These are phyloP conservation scores for Cyanidioschyzon merolae DNA, from an alignment of 23 red algal species.

Conservation along the genomic window DNA sequence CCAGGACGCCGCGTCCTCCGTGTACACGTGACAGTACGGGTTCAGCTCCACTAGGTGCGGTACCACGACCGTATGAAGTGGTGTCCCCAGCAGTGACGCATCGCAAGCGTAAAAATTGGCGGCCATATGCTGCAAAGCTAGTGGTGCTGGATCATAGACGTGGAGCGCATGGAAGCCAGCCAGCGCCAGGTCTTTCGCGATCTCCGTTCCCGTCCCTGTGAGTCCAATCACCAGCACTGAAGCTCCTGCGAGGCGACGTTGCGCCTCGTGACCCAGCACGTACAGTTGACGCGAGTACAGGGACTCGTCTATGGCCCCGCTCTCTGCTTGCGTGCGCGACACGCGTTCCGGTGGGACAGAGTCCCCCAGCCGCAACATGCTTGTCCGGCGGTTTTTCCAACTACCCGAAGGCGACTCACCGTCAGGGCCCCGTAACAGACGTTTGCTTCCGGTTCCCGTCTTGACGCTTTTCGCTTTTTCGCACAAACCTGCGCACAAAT, in stretches of 20 bases:
- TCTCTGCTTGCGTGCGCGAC: background rate
- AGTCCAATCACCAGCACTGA: slow-evolving; percentile 72
- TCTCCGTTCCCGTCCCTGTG: slow-evolving; percentile 75
- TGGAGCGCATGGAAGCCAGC: slow-evolving; percentile 74
- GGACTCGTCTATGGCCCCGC: slow-evolving; percentile 67
- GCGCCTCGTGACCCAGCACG: slow-evolving; percentile 89
- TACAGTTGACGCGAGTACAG: slow-evolving; percentile 99
- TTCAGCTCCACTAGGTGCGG: slow-evolving; percentile 55
- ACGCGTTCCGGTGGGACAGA: background rate
- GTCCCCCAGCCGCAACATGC: background rate
- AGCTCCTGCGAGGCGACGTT: slow-evolving; percentile 66
- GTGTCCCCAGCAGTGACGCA: slow-evolving; percentile 29
- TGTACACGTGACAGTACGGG: slow-evolving; percentile 58
- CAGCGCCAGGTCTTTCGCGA: slow-evolving; percentile 93
- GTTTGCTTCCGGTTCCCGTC: background rate
- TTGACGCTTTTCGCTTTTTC: no score
- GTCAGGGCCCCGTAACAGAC: background rate
- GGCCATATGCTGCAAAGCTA: slow-evolving; percentile 39
- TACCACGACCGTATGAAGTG: slow-evolving; percentile 33
- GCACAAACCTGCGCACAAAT: no score
- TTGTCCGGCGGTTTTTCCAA: background rate
- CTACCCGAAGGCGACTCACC: background rate
- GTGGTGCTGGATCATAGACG: slow-evolving; percentile 50
- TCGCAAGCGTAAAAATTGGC: slow-evolving; percentile 70
- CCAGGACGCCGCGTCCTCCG: slow-evolving; percentile 28